Evolutionary conservation across 106 monocot genomes (phyloP).

Genomic region (Apostasia ramifera): DNA sequence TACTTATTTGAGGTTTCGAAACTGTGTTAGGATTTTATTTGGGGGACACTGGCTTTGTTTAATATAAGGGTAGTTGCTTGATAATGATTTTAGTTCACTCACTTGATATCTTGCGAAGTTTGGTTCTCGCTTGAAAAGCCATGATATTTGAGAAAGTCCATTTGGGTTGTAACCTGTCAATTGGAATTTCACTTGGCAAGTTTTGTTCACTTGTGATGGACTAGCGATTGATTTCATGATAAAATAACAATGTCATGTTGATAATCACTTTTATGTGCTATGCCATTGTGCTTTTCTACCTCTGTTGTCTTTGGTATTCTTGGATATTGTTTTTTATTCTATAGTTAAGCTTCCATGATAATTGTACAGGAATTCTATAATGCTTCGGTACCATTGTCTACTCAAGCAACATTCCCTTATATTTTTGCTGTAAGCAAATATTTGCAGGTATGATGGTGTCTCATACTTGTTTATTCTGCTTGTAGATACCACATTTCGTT

Average conservation of each 20-base stretch:
- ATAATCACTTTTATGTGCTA: too few species aligned
- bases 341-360: not conserved
- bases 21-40: not conserved
- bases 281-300: not conserved
- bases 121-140: too few species aligned
- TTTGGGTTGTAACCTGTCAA: too few species aligned
- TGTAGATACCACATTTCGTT: not conserved
- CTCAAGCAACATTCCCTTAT: conserved; percentile 90
- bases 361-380: conserved; percentile 67
- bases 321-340: not conserved
- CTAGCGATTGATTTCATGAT: too few species aligned
- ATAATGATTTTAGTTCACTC: too few species aligned
- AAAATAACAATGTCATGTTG: too few species aligned
- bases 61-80: too few species aligned
- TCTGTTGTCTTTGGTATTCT: not conserved
- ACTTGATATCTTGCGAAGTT: too few species aligned
- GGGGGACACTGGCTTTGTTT: not conserved
- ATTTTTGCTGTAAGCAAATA: conserved; percentile 81
- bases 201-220: too few species aligned
- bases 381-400: conserved; percentile 63
- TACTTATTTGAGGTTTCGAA: not conserved
- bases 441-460: conserved; percentile 59
- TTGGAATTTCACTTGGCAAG: too few species aligned
- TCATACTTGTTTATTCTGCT: not conserved
- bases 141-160: too few species aligned